Evolutionary conservation across 2,329 filamentous ascomycete species (phyloP), one percentile per base, ranked within the genome.

Genomic region (Xylaria hypoxylon): DNA sequence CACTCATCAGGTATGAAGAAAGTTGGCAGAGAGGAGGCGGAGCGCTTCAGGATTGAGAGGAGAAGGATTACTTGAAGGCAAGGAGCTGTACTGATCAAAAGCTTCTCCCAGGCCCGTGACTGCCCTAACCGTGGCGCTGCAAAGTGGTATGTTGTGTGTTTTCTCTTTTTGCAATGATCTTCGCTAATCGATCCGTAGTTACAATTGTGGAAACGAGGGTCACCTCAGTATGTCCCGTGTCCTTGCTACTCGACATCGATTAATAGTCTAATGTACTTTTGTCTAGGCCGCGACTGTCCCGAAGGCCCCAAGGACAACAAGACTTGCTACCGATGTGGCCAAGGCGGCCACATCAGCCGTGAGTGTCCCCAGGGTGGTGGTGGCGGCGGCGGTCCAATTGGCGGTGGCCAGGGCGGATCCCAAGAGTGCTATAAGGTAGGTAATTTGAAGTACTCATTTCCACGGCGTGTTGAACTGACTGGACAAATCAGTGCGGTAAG

Each of bases 351-450:
- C 86, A 92, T 97, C 80, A 96, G 92, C 75, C 94, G 95, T 75
- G 94, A 97, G 78, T 94, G 92, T 84, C 89, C 82, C 79, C 83
- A 85, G 71, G 83, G 83, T 62, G 81, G 80, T 59, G 81, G 80
- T 68, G 83, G 85, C 71, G 83, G 83, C 61, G 81, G 80, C 59
- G 81, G 80, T 68, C 77, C 79, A 63, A 77, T 78, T 65, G 83
- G 81, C 66, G 82, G 81, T 68, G 81, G 81, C 57, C 65, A 68
- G 58, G 62, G 62, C 7, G 68, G 68, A 77, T 79, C 82, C 63
- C 86, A 91, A 73, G 91, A 97, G 83, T 97, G 94, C 89, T 97
- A 97, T 90, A 97, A 97, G 85, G 86, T 84, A 75, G 85, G 86
- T 83, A 75, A 60, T 79, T 61, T 47, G 19, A 61, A 0, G n/a